phyloP scores from a whole-genome alignment of 169 alveolate genomes.

The Plasmodium malariae region DNA sequence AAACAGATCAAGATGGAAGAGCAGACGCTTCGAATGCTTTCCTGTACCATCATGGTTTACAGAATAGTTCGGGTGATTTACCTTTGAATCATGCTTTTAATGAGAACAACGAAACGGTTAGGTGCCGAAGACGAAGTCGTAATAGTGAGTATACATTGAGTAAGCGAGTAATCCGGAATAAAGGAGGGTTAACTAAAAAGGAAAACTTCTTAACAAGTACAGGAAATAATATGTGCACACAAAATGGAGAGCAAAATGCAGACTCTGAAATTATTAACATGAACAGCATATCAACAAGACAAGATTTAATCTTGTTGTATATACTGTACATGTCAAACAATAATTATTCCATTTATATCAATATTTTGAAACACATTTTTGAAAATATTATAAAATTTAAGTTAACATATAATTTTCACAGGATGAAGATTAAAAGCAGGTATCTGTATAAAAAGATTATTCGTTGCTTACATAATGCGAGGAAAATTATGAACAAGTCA shows the following conservation, averaged over 20 bases:
- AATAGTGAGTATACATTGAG: too few species aligned
- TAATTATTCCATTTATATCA: constrained; percentile 38
- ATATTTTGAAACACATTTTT: constrained; percentile 26
- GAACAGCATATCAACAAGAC: constrained; percentile 19
- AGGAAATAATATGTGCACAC: not conserved
- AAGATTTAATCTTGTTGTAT: constrained; percentile 43
- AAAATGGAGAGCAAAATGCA: not conserved
- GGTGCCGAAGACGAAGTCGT: too few species aligned
- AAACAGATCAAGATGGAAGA: not conserved
- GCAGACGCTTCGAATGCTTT: not conserved
- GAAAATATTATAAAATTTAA: constrained; percentile 24
- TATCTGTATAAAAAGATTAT: constrained; percentile 23
- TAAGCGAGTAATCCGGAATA: not conserved
- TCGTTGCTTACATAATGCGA: constrained; percentile 27
- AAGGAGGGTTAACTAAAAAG: not conserved
- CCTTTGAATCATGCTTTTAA: too few species aligned
- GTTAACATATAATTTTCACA: constrained; percentile 34
- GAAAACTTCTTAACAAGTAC: not conserved
- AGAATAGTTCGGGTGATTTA: too few species aligned
- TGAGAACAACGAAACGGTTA: too few species aligned
- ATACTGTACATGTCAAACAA: constrained; percentile 14
- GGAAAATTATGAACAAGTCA: constrained; percentile 8
- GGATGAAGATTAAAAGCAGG: constrained; percentile 29
- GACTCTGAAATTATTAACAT: too few species aligned
- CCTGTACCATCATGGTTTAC: too few species aligned